phyloP scores from a whole-genome alignment of 2,329 filamentous ascomycete species.

The Cladophialophora exuberans region DNA sequence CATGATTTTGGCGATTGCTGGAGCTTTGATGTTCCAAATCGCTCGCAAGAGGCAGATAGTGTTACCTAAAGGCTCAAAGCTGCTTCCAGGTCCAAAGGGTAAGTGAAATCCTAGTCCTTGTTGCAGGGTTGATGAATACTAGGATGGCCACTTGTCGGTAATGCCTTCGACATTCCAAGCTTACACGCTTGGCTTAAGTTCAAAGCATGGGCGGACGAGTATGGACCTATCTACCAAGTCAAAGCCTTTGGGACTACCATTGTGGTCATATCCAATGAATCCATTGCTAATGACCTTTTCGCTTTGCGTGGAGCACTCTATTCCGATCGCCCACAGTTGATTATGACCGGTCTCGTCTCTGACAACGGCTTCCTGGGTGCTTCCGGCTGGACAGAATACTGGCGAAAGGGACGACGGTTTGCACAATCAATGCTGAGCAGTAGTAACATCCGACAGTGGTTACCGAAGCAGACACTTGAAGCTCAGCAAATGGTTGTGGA shows the following conservation, averaged over 20 bases:
- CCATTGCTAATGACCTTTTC: slow-evolving; percentile 49
- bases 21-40: slow-evolving; percentile 1
- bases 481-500: slow-evolving; percentile 21
- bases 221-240: slow-evolving; percentile 49
- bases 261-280: slow-evolving; percentile 43
- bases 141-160: slow-evolving; percentile 19
- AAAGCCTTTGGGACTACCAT: slow-evolving; percentile 46
- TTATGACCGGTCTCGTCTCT: slow-evolving; percentile 17
- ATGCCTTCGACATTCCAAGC: slow-evolving; percentile 18
- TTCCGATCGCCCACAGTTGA: slow-evolving; percentile 36
- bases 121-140: neutral
- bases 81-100: slow-evolving; percentile 21
- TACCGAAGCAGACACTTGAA: slow-evolving; percentile 21
- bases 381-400: slow-evolving; percentile 17
- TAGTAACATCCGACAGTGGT: slow-evolving; percentile 14
- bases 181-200: slow-evolving; percentile 45
- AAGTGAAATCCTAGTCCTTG: neutral
- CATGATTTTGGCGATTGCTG: slow-evolving; percentile 1
- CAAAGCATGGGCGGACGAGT: slow-evolving; percentile 41
- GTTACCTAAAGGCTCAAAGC: slow-evolving; percentile 9
- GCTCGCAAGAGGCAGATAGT: slow-evolving; percentile 6
- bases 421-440: slow-evolving; percentile 22
- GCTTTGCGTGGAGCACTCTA: slow-evolving; percentile 45
- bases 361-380: slow-evolving; percentile 22
- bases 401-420: slow-evolving; percentile 17